Conservation (phyloP, 805 yeast species). For the Saturnispora ahearnii region DNA sequence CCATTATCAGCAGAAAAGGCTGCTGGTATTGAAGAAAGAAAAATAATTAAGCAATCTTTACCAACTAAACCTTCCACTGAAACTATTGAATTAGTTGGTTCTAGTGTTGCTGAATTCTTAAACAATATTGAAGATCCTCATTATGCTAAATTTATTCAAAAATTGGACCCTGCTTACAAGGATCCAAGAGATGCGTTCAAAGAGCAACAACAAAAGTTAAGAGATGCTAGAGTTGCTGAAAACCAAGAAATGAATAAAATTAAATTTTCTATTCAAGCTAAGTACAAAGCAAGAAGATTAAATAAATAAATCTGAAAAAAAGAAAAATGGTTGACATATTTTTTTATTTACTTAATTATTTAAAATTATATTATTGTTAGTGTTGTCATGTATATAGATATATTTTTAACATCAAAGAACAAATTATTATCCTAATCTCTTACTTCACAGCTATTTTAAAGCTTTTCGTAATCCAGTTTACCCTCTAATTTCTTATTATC, state of each 20-base stretch:
- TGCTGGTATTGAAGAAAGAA: conserved; percentile 50
- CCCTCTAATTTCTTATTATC: conserved; percentile 97
- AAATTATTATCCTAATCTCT: neutral
- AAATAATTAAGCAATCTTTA: conserved; percentile 34
- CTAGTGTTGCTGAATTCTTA: conserved; percentile 30
- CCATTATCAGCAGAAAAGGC: conserved; percentile 59
- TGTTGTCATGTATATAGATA: neutral
- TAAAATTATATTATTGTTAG: neutral
- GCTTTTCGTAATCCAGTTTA: conserved; percentile 86
- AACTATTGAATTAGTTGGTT: conserved; percentile 38
- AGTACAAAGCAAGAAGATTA: conserved; percentile 16
- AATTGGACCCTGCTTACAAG: conserved; percentile 19
- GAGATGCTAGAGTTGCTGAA: conserved; percentile 17
- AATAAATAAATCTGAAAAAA: conserved; percentile 6
- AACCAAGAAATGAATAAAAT: conserved; percentile 18
- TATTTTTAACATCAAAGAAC: neutral
- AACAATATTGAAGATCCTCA: conserved; percentile 25
- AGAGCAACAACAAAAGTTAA: conserved; percentile 14
- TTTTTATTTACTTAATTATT: neutral
- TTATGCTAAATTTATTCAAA: conserved; percentile 24
- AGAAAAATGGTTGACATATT: neutral
- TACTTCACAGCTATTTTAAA: conserved; percentile 32
- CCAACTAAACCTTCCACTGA: conserved; percentile 33
- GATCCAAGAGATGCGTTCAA: conserved; percentile 15
- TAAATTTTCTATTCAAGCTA: conserved; percentile 13